Base-by-base conservation (phyloP, 2,329 filamentous ascomycete genomes). In the Aspergillus sp. region DNA sequence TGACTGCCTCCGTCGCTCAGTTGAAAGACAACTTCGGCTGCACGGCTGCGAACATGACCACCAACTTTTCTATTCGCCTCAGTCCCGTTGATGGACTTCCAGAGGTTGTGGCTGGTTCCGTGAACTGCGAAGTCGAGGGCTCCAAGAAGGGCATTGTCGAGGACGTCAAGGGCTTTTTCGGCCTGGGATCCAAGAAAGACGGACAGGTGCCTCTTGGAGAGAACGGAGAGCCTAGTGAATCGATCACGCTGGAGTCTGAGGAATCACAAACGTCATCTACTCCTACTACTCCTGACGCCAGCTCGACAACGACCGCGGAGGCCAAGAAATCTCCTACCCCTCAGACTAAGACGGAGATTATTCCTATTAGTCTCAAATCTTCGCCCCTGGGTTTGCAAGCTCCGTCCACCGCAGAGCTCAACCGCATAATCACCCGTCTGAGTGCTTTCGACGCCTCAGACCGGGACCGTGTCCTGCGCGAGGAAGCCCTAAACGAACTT, bases 81-180 rank as follows among this genome's bases (percentile, higher is more conserved):
- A 82, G 77, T 59, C 74, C 78, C 42, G 75, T 86, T 33, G 80
- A 88, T 58, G 90, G 89, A 32, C 81, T 94, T 56, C 88, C 94
- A 3, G 85, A 90, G 51, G 78, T 97, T 44, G 67, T 78, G 47
- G 81, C 81, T 57, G 86, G 85, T n/a, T 78, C 78, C 47, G 83
- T 93, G 4, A 90, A 90, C 65, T 98, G 93, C 61, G 87, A 94
- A 64, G 80, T 85, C 28, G 86, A 94, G 44, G 77, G 76, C 6
- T 81, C 83, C 41, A 81, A 81, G 67, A 88, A 89, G 65, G 87
- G 86, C 53, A 83, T 97, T 42, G 86, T 96, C 42, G 91, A 95
- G 61, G 90, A 88, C 39, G 88, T 97, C 55, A 98, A 98, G 76
- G 94, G 90, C 54, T 80, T 96, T 52, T 94, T 98, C 62, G 93